These are phyloP conservation scores for Zygnema cylindricum DNA, from an alignment of 139 green algal genomes.

Conservation along the genomic window DNA sequence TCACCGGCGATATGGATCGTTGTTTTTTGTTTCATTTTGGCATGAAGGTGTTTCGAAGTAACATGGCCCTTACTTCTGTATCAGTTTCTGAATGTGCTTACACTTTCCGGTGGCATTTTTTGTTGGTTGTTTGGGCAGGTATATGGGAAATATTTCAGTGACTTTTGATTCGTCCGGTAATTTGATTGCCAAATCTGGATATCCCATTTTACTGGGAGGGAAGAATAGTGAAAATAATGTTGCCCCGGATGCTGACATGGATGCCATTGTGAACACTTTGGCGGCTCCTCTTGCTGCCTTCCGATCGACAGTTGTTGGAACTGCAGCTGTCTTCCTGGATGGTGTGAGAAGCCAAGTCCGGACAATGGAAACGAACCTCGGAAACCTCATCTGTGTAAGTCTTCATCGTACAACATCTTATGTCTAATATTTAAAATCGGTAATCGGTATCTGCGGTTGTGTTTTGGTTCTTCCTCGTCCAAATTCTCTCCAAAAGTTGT, in stretches of 20 bases:
- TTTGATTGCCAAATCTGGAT: not conserved
- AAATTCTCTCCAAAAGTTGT: no score
- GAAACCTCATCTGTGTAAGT: slow-evolving; percentile 54
- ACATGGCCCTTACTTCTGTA: no score
- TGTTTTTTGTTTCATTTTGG: no score
- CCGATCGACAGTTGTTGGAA: not conserved
- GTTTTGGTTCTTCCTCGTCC: no score
- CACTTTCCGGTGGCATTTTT: no score
- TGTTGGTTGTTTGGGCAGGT: no score
- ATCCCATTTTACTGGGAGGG: slow-evolving; percentile 53
- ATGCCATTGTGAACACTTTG: not conserved
- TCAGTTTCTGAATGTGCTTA: no score
- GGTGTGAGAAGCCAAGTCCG: not conserved
- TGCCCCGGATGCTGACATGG: not conserved
- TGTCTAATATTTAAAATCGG: no score
- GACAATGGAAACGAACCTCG: slow-evolving; percentile 54
- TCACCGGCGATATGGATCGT: no score
- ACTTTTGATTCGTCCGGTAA: slow-evolving; percentile 1
- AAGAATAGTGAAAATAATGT: slow-evolving; percentile 24
- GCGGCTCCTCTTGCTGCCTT: not conserved
- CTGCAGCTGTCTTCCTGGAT: slow-evolving; percentile 1
- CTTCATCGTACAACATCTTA: no score
- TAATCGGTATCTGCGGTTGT: no score
- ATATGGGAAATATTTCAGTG: slow-evolving; percentile 52
- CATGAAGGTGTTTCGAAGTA: no score